Base-by-base conservation (phyloP, 257 asterid genomes). In the Capsicum pubescens region DNA sequence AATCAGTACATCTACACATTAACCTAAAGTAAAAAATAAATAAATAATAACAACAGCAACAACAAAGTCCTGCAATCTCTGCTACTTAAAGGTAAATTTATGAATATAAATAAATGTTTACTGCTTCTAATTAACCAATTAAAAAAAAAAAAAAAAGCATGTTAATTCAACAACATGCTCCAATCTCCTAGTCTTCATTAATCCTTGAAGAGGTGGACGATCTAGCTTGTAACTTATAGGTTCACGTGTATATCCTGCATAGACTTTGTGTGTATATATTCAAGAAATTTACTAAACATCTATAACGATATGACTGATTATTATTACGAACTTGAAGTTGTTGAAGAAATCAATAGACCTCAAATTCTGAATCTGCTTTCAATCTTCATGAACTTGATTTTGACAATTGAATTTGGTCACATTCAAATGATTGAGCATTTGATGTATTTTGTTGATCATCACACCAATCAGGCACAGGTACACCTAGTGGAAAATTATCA, bases 381-480 rank as follows among this genome's bases (percentile, higher is more conserved):
- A 72, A 46, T 88, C 55, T 35, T 59, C 82, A 2, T n/a, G 16
- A n/a, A 50, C 80, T 79, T 85, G 92, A 87, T 83, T 70, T 76
- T 76, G 86, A 52, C 16, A 84, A 83, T 89, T 83, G 84, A 87
- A 90, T 52, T 84, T 55, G 78, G 60, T 82, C 90, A 82, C 82
- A 13, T 69, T 84, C 7, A 84, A 88, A 2, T 26, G 85, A 66
- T 50, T 60, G 70, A 7, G 68, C 84, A 17, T 63, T 68, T 0
- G 56, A 8, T 7, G 61, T 46, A 6, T 82, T 87, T 6, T 70
- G 66, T 9, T 76, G 48, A 15, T 80, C 90, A 56, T 9, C 83
- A 44, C 85, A 77, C 97, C 95, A 91, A 7, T 94, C 91, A 0
- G 95, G 94, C 64, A 89, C 85, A 5, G 92, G 91, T 6, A 87